phyloP scores from a whole-genome alignment of 2,329 filamentous ascomycete species.

The Arthrobotrys sphaeroides region DNA sequence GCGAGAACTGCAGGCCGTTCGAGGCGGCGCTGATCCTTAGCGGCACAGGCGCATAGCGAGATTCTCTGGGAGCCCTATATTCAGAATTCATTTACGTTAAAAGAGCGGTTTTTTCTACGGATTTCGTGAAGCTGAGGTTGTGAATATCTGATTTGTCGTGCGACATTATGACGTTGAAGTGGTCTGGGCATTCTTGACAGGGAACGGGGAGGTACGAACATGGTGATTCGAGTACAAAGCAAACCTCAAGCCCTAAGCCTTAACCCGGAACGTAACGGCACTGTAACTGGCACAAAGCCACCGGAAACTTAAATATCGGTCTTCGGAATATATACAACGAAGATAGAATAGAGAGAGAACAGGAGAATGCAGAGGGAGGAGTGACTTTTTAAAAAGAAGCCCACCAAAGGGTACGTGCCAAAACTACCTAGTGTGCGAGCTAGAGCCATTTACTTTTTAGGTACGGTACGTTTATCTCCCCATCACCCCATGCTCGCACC shows the following conservation, averaged over 20 bases:
- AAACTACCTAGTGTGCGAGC: conserved; percentile 35
- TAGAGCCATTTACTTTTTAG: conserved; percentile 26
- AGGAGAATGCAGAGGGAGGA: neutral
- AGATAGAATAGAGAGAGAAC: neutral
- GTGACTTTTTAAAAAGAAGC: conserved; percentile 10
- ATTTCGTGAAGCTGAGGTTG: neutral
- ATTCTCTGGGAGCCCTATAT: conserved; percentile 44
- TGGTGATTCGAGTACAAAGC: conserved; percentile 14
- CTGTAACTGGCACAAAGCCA: conserved; percentile 6
- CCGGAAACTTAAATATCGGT: neutral
- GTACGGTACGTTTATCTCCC: conserved; percentile 20
- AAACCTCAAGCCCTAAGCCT: conserved; percentile 13
- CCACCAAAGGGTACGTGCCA: conserved; percentile 4
- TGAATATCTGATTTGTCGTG: conserved; percentile 15
- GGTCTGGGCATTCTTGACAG: conserved; percentile 14
- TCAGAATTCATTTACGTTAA: conserved; percentile 14
- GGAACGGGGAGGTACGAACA: conserved; percentile 23
- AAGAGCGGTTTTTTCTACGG: neutral
- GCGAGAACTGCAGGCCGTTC: conserved; percentile 53
- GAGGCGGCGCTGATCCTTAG: conserved; percentile 48
- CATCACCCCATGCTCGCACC: conserved; percentile 11
- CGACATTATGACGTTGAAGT: conserved; percentile 35
- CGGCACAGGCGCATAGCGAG: conserved; percentile 37
- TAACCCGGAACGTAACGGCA: neutral
- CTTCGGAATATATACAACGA: neutral